Evolutionary conservation across 495 filamentous ascomycete genomes (phyloP), one percentile per base, ranked within the genome.

Genomic region (Penicillium angulare): DNA sequence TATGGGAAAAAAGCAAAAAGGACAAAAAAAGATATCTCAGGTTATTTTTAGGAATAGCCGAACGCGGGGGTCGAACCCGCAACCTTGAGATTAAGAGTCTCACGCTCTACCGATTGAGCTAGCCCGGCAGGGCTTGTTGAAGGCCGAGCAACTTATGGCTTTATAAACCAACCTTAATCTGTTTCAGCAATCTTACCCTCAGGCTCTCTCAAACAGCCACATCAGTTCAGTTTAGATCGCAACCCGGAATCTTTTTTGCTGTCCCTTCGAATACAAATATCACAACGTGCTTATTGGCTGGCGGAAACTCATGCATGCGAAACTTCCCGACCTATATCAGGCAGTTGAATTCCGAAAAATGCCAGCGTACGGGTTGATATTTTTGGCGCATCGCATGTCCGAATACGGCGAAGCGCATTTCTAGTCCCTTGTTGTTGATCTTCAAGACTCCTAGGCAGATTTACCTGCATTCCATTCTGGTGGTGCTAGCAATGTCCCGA

Each of bases 31-130:
- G 8, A 40, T 12, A 7, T 9, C 8, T 12, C 18, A 23, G 21
- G 9, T 24, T 24, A 4, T 26, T 41, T 41, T 23, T 12, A 15
- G 21, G 20, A 16, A 23, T 2, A 41, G 76, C 75, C 75, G 69
- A 76, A 79, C 72, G 76, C 67, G 73, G 76, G 76, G 76, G 72
- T 78, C 73, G 73, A 78, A 79, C 75, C 76, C 73, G 67, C 75
- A 79, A 68, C 75, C 75, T 79, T 78, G 73, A 78, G 76, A 77
- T 79, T 81, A 82, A 79, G 75, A 79, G 72, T 71, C 70, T 76
- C 74, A 80, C 77, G 77, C 77, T 80, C 77, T 80, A 74, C 73
- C 74, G 71, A 77, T 76, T 77, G 77, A 80, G 68, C 70, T 82
- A 82, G 74, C 76, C 74, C 56, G 67, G 71, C 66, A 59, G 47